Evolutionary conservation across 129 eudicot genomes (phyloP).

Genomic region (Cynara cardunculus): DNA sequence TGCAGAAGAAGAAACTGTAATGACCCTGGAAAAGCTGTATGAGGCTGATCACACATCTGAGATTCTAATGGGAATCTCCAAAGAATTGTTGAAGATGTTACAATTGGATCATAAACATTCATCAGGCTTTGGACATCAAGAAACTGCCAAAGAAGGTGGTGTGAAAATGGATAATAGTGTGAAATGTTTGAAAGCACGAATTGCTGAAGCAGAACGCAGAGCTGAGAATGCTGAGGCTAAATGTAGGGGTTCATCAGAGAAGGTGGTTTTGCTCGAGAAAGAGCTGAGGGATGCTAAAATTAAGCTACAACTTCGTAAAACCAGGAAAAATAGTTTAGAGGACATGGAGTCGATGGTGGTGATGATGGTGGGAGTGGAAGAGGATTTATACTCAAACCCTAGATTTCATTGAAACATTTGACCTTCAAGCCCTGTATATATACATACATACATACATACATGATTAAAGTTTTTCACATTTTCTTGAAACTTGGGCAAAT

Average conservation of each 20-base stretch:
- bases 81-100: constrained; percentile 44
- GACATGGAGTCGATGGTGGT: constrained; percentile 26
- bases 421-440: background rate
- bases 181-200: constrained; percentile 23
- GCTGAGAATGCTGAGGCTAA: constrained; percentile 60
- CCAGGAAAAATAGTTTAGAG: constrained; percentile 26
- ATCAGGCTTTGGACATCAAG: constrained; percentile 24
- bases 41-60: constrained; percentile 71
- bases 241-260: constrained; percentile 34
- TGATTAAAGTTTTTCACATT: constrained; percentile 4
- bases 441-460: background rate
- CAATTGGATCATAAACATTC: constrained; percentile 42
- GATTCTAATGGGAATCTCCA: constrained; percentile 54
- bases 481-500: constrained; percentile 2
- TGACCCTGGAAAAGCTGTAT: constrained; percentile 49
- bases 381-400: constrained; percentile 25
- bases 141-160: constrained; percentile 4
- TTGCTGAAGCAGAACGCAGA: constrained; percentile 40
- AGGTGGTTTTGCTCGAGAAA: constrained; percentile 52
- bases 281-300: constrained; percentile 60
- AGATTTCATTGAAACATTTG: constrained; percentile 23
- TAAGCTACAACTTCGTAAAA: constrained; percentile 32
- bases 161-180: constrained; percentile 17
- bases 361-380: constrained; percentile 33
- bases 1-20: constrained; percentile 63